These are phyloP conservation scores for Trichoderma asperellum DNA, from an alignment of 2,329 filamentous ascomycete genomes.

Conservation along the genomic window DNA sequence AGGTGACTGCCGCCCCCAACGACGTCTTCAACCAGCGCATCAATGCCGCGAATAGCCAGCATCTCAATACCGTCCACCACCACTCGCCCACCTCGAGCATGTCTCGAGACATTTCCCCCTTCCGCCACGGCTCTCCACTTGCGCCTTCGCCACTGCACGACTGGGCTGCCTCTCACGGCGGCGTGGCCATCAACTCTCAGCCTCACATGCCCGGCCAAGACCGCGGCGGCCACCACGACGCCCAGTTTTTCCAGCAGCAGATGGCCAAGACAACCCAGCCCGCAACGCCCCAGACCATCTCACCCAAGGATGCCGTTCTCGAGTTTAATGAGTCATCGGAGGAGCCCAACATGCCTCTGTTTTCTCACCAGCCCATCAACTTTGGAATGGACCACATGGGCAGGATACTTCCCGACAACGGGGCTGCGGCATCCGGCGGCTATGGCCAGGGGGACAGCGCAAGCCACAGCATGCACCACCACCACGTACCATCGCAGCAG, in stretches of 20 bases:
- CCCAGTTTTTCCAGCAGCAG: conserved; percentile 51
- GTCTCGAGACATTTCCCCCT: conserved; percentile 47
- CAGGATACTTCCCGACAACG: conserved; percentile 40
- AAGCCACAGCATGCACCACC: conserved; percentile 33
- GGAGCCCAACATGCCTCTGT: conserved; percentile 68
- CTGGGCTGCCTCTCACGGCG: conserved; percentile 37
- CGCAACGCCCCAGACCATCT: conserved; percentile 79
- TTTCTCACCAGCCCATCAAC: conserved; percentile 62
- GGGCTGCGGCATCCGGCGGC: conserved; percentile 19
- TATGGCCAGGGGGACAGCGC: conserved; percentile 28
- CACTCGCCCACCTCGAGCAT: conserved; percentile 54
- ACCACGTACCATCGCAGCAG: conserved; percentile 41
- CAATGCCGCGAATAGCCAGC: conserved; percentile 76
- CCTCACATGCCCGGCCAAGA: conserved; percentile 64
- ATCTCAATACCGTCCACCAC: conserved; percentile 57
- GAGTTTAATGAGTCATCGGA: conserved; percentile 80
- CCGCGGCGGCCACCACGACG: conserved; percentile 60
- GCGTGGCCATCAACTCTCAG: conserved; percentile 53
- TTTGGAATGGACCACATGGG: conserved; percentile 49
- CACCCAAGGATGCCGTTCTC: conserved; percentile 86
- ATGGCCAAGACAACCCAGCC: conserved; percentile 46
- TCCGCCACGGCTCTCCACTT: conserved; percentile 75
- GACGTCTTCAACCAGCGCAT: conserved; percentile 75
- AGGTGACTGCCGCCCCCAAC: conserved; percentile 53
- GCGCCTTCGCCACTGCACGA: conserved; percentile 54